These are phyloP conservation scores for Sanghuangporus sanghuang DNA, from an alignment of 1,284 basidiomycete species.

Conservation along the genomic window DNA sequence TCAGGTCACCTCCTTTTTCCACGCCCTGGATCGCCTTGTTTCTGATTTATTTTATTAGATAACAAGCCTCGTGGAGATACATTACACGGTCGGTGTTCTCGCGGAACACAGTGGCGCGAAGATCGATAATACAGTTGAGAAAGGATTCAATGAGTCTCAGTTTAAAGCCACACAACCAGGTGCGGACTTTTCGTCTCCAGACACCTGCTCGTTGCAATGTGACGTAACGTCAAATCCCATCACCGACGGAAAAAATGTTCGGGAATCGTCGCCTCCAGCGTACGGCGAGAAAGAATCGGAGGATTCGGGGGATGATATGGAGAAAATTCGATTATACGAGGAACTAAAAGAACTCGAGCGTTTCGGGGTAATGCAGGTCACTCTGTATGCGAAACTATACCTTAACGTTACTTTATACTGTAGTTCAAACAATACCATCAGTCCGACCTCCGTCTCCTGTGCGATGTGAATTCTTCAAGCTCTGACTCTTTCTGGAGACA, in stretches of 20 bases:
- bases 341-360: constrained; percentile 24
- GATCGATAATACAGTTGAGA: neutral
- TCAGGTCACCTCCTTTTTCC: constrained; percentile 30
- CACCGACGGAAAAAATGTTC: neutral
- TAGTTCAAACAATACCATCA: constrained; percentile 49
- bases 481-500: constrained; percentile 45
- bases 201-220: neutral
- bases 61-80: constrained; percentile 46
- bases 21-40: neutral
- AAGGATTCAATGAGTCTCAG: constrained; percentile 1
- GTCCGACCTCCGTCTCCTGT: constrained; percentile 37
- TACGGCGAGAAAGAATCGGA: neutral
- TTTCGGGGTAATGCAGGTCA: constrained; percentile 30
- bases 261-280: too few species aligned
- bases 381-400: neutral
- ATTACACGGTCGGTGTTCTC: constrained; percentile 33
- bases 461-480: constrained; percentile 26
- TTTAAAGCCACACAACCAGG: neutral
- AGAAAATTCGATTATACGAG: neutral
- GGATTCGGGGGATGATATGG: neutral
- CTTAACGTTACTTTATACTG: neutral
- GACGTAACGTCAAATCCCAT: neutral
- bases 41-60: constrained; percentile 28
- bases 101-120: neutral
- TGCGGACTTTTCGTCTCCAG: neutral